phyloP scores from a whole-genome alignment of 179 eudicot species.

The Pouteria campechiana region DNA sequence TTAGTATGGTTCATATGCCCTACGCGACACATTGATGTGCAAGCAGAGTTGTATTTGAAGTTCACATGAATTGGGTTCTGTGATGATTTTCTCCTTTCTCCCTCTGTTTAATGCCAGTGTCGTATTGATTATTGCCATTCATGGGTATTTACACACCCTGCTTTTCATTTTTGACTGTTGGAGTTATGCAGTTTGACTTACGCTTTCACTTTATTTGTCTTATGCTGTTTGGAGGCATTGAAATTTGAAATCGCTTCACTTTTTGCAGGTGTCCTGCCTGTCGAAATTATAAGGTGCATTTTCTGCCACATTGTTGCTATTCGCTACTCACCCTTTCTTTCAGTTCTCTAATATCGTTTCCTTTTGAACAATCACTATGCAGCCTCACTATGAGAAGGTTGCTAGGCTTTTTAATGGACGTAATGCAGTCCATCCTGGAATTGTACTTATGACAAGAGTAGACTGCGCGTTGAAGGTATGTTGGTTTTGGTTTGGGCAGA shows the following conservation, averaged over 20 bases:
- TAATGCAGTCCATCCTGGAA: slow-evolving; percentile 81
- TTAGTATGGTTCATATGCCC: too few relatives aligned
- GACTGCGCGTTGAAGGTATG: slow-evolving; percentile 89
- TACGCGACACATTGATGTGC: too few relatives aligned
- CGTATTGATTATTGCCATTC: too few relatives aligned
- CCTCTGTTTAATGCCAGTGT: too few relatives aligned
- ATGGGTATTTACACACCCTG: too few relatives aligned
- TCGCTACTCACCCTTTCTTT: not conserved
- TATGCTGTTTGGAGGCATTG: not conserved
- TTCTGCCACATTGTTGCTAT: not conserved
- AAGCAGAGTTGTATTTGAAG: too few relatives aligned
- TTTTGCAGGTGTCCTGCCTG: slow-evolving; percentile 97
- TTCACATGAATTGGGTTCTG: too few relatives aligned
- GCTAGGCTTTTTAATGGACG: slow-evolving; percentile 92
- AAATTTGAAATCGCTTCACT: slow-evolving; percentile 1
- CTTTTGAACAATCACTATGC: slow-evolving; percentile 12
- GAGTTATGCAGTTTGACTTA: too few relatives aligned
- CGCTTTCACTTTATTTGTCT: too few relatives aligned
- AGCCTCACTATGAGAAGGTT: slow-evolving; percentile 95
- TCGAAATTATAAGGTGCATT: slow-evolving; percentile 93
- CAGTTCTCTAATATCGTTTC: slow-evolving; percentile 1
- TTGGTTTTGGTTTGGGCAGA: slow-evolving; percentile 22
- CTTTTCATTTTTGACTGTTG: too few relatives aligned
- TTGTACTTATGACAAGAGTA: slow-evolving; percentile 77
- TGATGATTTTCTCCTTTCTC: too few relatives aligned